Percentiles rank a stretch among this genome's conserved stretches.
Evolutionary conservation across 2,329 filamentous ascomycete genomes (phyloP).

Genomic region (Waltergamsia citrina): DNA sequence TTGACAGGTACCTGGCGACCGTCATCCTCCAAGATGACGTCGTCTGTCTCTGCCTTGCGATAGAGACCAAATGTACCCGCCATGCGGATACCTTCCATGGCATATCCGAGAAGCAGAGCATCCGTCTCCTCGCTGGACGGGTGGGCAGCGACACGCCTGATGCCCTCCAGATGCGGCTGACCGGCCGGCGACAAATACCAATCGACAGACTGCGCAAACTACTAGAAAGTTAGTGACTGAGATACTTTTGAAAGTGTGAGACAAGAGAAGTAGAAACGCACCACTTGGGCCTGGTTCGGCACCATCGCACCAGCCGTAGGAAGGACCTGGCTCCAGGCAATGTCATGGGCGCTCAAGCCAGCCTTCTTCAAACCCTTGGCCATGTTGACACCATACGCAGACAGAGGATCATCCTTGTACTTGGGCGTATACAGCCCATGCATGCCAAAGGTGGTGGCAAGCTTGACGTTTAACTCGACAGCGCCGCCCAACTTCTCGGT

Average conservation of each 20-base stretch:
- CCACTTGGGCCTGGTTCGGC: conserved; percentile 60
- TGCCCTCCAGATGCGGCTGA: conserved; percentile 44
- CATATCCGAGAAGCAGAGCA: conserved; percentile 56
- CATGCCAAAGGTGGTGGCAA: conserved; percentile 28
- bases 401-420: conserved; percentile 43
- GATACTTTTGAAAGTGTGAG: not conserved
- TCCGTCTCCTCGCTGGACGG: conserved; percentile 49
- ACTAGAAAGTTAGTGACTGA: conserved; percentile 9
- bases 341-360: conserved; percentile 53
- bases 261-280: conserved; percentile 21
- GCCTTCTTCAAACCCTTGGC: conserved; percentile 55
- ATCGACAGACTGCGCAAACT: conserved; percentile 65
- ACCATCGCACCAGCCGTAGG: conserved; percentile 59
- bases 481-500: conserved; percentile 49
- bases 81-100: conserved; percentile 62
- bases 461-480: conserved; percentile 57
- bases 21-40: conserved; percentile 41
- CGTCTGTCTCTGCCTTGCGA: conserved; percentile 39
- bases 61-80: conserved; percentile 53
- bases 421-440: conserved; percentile 40
- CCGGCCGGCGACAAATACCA: conserved; percentile 57
- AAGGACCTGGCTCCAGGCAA: conserved; percentile 62
- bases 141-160: conserved; percentile 49
- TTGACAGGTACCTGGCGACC: conserved; percentile 39
- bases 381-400: conserved; percentile 55